A percentile compares a stretch with the other conserved stretches of the same genome.
Conservation (phyloP, 257 asterid genomes). For the Lycium ferocissimum region DNA sequence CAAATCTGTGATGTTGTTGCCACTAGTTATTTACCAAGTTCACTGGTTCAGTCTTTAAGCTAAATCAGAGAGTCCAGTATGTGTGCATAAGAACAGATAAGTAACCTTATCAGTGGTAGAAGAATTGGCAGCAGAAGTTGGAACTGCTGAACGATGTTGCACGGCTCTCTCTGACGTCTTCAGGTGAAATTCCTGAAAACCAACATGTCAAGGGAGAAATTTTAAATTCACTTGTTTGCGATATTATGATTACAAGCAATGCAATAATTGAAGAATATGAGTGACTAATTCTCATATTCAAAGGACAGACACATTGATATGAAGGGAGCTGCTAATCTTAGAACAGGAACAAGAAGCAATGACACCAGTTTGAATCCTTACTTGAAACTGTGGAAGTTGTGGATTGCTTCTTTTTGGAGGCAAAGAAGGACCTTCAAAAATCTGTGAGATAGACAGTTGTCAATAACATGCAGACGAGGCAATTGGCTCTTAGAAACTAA, state of each 20-base stretch:
- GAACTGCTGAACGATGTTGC: conserved; percentile 60
- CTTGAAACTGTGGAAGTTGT: conserved; percentile 73
- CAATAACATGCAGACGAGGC: conserved; percentile 17
- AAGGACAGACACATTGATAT: not conserved
- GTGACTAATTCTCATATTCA: not conserved
- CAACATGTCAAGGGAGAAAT: conserved; percentile 34
- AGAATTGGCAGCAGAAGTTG: conserved; percentile 45
- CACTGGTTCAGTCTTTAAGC: not conserved
- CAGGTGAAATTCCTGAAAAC: conserved; percentile 82
- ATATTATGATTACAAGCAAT: not conserved
- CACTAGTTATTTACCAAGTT: not conserved
- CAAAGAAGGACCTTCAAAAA: conserved; percentile 77
- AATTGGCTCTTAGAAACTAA: conserved; percentile 2
- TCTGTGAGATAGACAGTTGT: conserved; percentile 53
- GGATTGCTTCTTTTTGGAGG: conserved; percentile 81
- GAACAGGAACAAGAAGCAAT: not conserved
- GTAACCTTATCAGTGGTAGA: conserved; percentile 49
- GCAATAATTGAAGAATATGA: not conserved
- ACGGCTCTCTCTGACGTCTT: conserved; percentile 87
- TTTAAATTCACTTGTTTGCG: conserved; percentile 26
- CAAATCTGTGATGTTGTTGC: conserved; percentile 15
- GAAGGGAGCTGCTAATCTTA: not conserved
- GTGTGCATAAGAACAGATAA: not conserved
- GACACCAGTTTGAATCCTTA: conserved; percentile 39
- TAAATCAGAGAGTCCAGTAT: not conserved